Evolutionary conservation across 2,329 filamentous ascomycete species (phyloP).

Genomic region (Sporothrix schenckii): DNA sequence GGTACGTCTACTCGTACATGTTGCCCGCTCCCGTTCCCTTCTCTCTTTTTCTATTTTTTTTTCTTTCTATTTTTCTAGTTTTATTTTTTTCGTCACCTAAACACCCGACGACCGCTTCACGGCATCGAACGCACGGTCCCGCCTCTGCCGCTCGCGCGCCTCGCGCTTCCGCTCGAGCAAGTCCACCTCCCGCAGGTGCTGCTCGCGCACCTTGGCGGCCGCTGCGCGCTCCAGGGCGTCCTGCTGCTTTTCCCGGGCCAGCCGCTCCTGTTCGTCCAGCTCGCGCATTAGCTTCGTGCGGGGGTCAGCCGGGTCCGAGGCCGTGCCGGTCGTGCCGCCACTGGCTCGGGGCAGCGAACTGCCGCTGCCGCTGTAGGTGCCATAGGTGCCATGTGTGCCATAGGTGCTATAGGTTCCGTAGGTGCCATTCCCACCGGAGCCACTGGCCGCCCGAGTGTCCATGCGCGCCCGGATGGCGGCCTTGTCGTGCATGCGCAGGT

Average conservation of each 20-base stretch:
- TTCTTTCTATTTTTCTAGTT: not conserved
- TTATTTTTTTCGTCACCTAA: not conserved
- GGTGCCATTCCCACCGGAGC: not conserved
- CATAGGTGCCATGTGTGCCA: not conserved
- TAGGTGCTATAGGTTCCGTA: not conserved
- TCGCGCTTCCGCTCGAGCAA: constrained; percentile 16
- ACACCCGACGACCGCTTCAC: not conserved
- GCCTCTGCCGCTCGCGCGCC: constrained; percentile 16
- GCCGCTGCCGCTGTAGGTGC: not conserved
- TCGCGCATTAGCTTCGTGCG: constrained; percentile 20
- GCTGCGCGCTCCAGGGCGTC: constrained; percentile 29
- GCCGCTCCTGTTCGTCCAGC: constrained; percentile 32
- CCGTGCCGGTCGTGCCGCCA: not conserved
- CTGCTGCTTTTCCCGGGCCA: constrained; percentile 24
- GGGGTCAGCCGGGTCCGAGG: not conserved
- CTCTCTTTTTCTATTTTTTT: too few species aligned
- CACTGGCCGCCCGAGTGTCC: not conserved
- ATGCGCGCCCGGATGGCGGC: constrained; percentile 10
- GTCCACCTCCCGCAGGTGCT: constrained; percentile 30
- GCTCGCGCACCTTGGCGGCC: constrained; percentile 19
- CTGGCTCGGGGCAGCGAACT: not conserved
- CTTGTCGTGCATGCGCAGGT: constrained; percentile 31
- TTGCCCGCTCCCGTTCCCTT: not conserved
- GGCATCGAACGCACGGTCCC: not conserved
- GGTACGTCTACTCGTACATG: not conserved